phyloP scores from a whole-genome alignment of 495 filamentous ascomycete genomes.

The Pyronema omphalodes region DNA sequence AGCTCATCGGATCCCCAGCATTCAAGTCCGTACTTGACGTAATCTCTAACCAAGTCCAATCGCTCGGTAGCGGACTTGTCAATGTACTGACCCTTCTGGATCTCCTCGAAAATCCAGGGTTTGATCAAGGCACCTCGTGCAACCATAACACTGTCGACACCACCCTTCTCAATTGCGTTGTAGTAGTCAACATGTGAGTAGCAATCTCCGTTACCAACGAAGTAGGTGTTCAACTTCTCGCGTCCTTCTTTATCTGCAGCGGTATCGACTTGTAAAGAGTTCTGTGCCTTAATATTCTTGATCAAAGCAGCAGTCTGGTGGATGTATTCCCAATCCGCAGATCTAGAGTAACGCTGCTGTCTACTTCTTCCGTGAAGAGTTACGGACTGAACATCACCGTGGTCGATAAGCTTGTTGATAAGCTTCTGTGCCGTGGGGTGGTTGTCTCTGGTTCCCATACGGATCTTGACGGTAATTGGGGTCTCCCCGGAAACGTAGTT shows the following conservation, averaged over 20 bases:
- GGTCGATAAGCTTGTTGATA: conserved; percentile 64
- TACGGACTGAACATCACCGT: conserved; percentile 73
- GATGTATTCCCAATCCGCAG: conserved; percentile 86
- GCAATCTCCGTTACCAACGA: conserved; percentile 91
- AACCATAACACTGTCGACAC: conserved; percentile 80
- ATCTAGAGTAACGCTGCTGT: conserved; percentile 81
- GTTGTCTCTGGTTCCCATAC: conserved; percentile 71
- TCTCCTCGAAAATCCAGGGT: conserved; percentile 96
- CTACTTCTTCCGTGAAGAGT: conserved; percentile 84
- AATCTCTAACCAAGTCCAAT: conserved; percentile 67
- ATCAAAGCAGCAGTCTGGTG: conserved; percentile 73
- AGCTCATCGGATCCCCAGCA: conserved; percentile 90
- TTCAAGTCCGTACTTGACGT: conserved; percentile 74
- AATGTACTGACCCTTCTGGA: conserved; percentile 73
- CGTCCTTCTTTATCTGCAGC: conserved; percentile 52
- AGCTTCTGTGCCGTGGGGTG: conserved; percentile 63
- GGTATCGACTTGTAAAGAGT: conserved; percentile 50
- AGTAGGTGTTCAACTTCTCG: conserved; percentile 46
- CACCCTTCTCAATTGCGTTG: conserved; percentile 51
- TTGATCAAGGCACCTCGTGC: conserved; percentile 84
- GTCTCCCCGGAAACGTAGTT: conserved; percentile 72
- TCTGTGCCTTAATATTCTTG: conserved; percentile 50
- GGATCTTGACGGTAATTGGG: conserved; percentile 83
- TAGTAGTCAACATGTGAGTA: conserved; percentile 83
- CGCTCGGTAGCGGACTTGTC: conserved; percentile 86